Percentiles rank a stretch among this genome's conserved stretches.
These are phyloP conservation scores for Neurospora cerealis DNA, from an alignment of 495 filamentous ascomycete species.

Conservation along the genomic window DNA sequence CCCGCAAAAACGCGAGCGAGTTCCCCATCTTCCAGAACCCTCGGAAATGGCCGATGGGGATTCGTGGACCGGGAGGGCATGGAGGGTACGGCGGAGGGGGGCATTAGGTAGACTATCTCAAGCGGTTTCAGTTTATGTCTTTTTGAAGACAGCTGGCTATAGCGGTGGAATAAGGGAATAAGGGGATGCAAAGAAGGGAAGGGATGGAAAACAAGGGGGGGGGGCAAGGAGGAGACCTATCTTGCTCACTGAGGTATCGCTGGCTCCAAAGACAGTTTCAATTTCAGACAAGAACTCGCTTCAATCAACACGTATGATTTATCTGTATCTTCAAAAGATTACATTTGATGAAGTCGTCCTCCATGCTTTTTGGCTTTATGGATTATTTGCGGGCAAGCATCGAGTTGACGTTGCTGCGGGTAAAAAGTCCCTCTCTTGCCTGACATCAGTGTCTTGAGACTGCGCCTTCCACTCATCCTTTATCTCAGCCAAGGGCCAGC, in stretches of 20 bases:
- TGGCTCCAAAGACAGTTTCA: background rate
- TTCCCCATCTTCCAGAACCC: conserved; percentile 15
- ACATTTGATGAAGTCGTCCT: background rate
- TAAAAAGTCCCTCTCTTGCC: background rate
- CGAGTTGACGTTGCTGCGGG: background rate
- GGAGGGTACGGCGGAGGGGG: background rate
- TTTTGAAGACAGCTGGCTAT: background rate
- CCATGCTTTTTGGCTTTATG: background rate
- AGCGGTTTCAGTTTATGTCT: background rate
- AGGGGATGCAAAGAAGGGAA: background rate
- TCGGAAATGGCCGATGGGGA: conserved; percentile 9
- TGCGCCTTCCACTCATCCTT: background rate
- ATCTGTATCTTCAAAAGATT: background rate
- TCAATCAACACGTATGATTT: background rate
- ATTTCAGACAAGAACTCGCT: background rate
- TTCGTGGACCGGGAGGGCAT: background rate
- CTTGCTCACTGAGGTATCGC: background rate
- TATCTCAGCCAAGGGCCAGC: background rate
- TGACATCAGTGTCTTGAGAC: background rate
- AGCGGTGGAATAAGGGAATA: background rate
- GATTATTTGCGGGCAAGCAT: background rate
- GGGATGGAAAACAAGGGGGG: background rate
- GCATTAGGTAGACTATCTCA: background rate
- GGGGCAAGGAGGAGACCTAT: background rate
- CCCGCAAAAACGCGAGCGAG: background rate